Conservation (phyloP, 2,329 filamentous ascomycete species). For the Metarhizium humberi region DNA sequence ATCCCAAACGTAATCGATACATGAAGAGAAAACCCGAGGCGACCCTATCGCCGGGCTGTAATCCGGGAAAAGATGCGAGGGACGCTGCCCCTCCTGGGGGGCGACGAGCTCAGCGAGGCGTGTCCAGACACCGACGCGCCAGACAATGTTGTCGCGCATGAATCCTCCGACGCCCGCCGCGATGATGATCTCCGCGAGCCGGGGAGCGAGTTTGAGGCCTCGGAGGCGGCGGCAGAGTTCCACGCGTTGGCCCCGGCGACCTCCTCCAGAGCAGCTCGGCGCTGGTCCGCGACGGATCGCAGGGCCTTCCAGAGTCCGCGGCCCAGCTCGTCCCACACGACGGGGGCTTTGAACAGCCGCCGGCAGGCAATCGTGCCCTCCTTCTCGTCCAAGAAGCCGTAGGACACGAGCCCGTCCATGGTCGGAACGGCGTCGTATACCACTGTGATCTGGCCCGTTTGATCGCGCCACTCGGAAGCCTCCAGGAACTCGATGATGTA, state of each 20-base stretch:
- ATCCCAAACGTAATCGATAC: not conserved
- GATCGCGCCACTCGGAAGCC: conserved; percentile 19
- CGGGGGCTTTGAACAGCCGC: conserved; percentile 27
- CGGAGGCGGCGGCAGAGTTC: not conserved
- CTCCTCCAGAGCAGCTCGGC: conserved; percentile 1
- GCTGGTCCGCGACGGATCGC: conserved; percentile 10
- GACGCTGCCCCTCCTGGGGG: conserved; percentile 6
- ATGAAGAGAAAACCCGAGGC: not conserved
- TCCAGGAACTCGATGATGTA: conserved; percentile 23
- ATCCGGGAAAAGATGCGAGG: conserved; percentile 7
- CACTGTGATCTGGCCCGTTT: conserved; percentile 24
- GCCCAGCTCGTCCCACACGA: conserved; percentile 29
- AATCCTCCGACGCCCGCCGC: conserved; percentile 5
- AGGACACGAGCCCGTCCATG: conserved; percentile 23
- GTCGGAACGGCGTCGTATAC: conserved; percentile 23
- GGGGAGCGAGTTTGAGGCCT: not conserved
- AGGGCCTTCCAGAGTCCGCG: conserved; percentile 23
- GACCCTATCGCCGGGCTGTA: conserved; percentile 4
- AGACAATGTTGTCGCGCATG: conserved; percentile 2
- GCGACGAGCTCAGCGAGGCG: conserved; percentile 7
- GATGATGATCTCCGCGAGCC: conserved; percentile 4
- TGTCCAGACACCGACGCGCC: conserved; percentile 4
- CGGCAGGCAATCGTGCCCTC: conserved; percentile 27
- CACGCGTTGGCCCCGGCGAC: not conserved
- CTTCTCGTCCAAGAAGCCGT: conserved; percentile 21